Percentiles rank a stretch among this genome's conserved stretches.
These are phyloP conservation scores for Phaseolus lunatus DNA, from an alignment of 306 rosid genomes.

Conservation along the genomic window DNA sequence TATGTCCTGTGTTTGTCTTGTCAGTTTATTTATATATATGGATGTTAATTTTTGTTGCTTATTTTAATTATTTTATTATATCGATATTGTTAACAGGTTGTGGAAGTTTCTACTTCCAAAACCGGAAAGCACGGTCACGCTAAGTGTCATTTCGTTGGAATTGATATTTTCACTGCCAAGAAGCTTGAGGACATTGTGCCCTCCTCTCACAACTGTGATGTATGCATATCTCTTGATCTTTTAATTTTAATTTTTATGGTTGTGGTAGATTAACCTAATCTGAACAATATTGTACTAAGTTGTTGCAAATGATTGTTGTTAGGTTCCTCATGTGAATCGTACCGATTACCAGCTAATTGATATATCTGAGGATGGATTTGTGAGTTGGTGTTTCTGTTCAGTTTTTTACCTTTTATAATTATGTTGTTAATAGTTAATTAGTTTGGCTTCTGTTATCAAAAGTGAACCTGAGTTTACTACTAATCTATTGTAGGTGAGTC, in stretches of 20 bases:
- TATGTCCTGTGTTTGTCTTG: not conserved
- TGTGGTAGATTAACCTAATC: not conserved
- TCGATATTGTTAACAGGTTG: constrained; percentile 37
- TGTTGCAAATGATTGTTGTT: not conserved
- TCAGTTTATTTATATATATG: not conserved
- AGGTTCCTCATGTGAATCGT: constrained; percentile 85
- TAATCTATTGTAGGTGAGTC: constrained; percentile 46
- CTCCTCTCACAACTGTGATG: constrained; percentile 84
- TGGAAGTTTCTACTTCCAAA: constrained; percentile 55
- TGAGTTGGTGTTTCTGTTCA: constrained; percentile 41
- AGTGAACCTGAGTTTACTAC: not conserved
- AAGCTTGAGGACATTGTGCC: constrained; percentile 81
- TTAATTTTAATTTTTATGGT: not conserved
- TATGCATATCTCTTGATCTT: constrained; percentile 15
- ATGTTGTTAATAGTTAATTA: not conserved
- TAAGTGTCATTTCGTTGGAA: constrained; percentile 77
- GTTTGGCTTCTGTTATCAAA: constrained; percentile 2
- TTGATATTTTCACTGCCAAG: constrained; percentile 73
- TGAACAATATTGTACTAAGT: not conserved
- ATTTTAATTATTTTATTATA: not conserved
- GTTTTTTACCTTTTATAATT: not conserved
- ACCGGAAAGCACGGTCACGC: constrained; percentile 60
- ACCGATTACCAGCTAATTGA: constrained; percentile 66
- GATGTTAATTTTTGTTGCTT: not conserved
- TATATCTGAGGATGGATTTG: constrained; percentile 67